Percentiles rank a stretch among this genome's conserved stretches.
phyloP scores from a whole-genome alignment of 805 yeast species.

The Ogataea kodamae region DNA sequence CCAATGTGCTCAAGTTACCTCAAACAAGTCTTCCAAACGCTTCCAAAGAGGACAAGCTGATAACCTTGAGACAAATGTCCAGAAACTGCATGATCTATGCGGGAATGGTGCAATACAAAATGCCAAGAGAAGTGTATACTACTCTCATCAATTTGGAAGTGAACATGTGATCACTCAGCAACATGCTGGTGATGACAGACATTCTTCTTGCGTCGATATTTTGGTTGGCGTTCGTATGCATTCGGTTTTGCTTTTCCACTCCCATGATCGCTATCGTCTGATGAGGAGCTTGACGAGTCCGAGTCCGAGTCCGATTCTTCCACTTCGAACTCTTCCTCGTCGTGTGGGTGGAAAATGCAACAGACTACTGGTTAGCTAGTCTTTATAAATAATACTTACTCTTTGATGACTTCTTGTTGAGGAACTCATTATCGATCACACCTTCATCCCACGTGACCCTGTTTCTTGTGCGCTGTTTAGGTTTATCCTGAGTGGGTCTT shows the following conservation, averaged over 20 bases:
- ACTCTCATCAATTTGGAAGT: conserved; percentile 61
- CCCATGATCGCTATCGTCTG: conserved; percentile 23
- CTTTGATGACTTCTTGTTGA: conserved; percentile 86
- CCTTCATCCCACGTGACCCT: conserved; percentile 82
- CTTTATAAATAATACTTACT: conserved; percentile 33
- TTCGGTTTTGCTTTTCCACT: conserved; percentile 46
- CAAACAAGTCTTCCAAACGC: conserved; percentile 33
- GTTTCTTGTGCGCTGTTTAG: conserved; percentile 32
- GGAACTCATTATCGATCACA: conserved; percentile 83
- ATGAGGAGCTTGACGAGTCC: conserved; percentile 23
- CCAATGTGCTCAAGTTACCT: conserved; percentile 13
- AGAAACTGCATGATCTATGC: conserved; percentile 91
- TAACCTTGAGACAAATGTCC: conserved; percentile 58
- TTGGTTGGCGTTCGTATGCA: conserved; percentile 88
- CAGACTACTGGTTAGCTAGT: conserved; percentile 48
- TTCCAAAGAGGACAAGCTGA: conserved; percentile 51
- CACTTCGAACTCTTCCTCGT: conserved; percentile 41
- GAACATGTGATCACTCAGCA: conserved; percentile 22
- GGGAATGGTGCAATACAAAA: conserved; percentile 88
- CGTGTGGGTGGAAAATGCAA: conserved; percentile 80
- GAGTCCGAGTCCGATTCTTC: conserved; percentile 23
- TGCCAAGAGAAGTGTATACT: conserved; percentile 83
- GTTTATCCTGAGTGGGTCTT: conserved; percentile 18
- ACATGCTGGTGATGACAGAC: conserved; percentile 12
- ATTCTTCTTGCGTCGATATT: conserved; percentile 36